Base-by-base conservation (phyloP, 2,329 filamentous ascomycete species). In the Trichoderma harzianum region DNA sequence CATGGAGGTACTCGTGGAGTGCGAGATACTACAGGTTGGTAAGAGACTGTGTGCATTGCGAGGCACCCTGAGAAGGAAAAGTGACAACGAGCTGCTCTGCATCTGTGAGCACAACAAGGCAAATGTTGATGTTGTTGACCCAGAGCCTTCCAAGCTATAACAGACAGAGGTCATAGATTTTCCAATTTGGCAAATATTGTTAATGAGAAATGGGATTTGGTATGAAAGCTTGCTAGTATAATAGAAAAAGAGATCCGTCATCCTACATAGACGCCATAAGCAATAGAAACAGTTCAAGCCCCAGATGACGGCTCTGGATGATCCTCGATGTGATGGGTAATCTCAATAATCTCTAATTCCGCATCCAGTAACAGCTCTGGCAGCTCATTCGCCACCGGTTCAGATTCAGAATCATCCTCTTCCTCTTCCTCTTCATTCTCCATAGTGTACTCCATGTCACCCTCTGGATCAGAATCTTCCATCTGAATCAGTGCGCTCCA, bases 71-170 rank as follows among this genome's bases (percentile, higher is more conserved):
- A 85, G 82, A 74, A 83, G 85, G 73, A 85, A 82, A 75, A 84
- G 82, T 32, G 87, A 87, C 72, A 86, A 87, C 0, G 81, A 82
- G 57, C 73, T 92, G 11, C 78, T 90, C 76, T 84, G 87, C 3
- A 83, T 86, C 7, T 90, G 87, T 64, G 89, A 91, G 76, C 90
- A 92, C 81, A 86, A 88, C 55, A 92, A 92, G 80, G 87, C 87
- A 3, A 90, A 89, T 76, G 86, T 86, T 53, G 89, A 91, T 75
- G 82, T 85, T 76, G 86, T 86, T 55, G 89, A 91, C 75, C 82
- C 85, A 0, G 77, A 76, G 14, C 72, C 43, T 21, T 51, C 77
- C n/a, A 81, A 80, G 69, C 28, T 80, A 16, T 80, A 75, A 72
- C 7, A 5, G 18, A n/a, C 16, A n/a, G 1, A n/a, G n/a, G 39